phyloP scores from a whole-genome alignment of 495 filamentous ascomycete species.

The Trichocladium antarcticum region DNA sequence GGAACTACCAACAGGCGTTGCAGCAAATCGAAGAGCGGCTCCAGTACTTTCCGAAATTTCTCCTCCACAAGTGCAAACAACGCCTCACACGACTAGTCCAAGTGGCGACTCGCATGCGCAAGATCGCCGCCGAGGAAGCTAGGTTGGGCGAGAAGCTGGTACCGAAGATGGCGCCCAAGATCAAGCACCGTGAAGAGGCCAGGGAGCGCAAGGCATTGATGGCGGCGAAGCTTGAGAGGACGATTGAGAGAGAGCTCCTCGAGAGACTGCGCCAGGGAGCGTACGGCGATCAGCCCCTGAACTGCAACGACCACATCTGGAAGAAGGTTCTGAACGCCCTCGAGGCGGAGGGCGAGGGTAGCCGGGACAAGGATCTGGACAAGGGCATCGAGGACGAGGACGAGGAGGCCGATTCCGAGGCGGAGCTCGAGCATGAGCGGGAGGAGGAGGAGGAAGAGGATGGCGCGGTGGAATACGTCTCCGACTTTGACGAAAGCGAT shows the following conservation, averaged over 20 bases:
- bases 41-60: slow-evolving; percentile 93
- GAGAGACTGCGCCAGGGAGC: slow-evolving; percentile 84
- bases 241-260: slow-evolving; percentile 92
- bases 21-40: slow-evolving; percentile 74
- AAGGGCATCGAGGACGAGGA: slow-evolving; percentile 74
- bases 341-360: slow-evolving; percentile 74
- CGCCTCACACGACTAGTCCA: slow-evolving; percentile 88
- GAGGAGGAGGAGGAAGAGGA: slow-evolving; percentile 57
- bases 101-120: slow-evolving; percentile 75
- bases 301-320: slow-evolving; percentile 90
- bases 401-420: slow-evolving; percentile 53
- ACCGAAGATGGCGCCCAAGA: slow-evolving; percentile 84
- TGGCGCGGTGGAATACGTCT: slow-evolving; percentile 77
- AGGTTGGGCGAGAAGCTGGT: slow-evolving; percentile 83
- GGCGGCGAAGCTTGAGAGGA: slow-evolving; percentile 89
- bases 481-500: slow-evolving; percentile 45
- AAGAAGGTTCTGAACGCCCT: slow-evolving; percentile 90
- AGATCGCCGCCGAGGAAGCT: slow-evolving; percentile 77
- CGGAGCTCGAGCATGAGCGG: slow-evolving; percentile 55
- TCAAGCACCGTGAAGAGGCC: slow-evolving; percentile 75
- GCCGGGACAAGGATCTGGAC: slow-evolving; percentile 78
- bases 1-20: slow-evolving; percentile 81
- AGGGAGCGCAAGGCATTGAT: slow-evolving; percentile 87
- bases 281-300: slow-evolving; percentile 88
- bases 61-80: slow-evolving; percentile 96